Percentiles rank a stretch among this genome's conserved stretches.
These are phyloP conservation scores for Lagenidium sp. DNA, from an alignment of 352 stramenopile species.

Conservation along the genomic window DNA sequence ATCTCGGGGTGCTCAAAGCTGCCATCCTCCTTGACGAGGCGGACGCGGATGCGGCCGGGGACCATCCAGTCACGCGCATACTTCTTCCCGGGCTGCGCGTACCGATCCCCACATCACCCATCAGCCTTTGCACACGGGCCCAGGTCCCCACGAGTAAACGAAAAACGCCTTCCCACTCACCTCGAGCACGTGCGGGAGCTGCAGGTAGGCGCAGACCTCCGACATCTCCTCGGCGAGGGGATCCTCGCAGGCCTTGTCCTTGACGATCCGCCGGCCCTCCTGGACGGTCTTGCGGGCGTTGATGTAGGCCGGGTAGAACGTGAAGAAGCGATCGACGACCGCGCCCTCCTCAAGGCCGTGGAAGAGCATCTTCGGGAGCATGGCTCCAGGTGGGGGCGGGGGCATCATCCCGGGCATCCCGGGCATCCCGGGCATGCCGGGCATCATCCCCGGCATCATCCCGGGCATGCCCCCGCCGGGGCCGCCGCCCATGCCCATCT, in stretches of 20 bases:
- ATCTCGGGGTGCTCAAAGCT: slow-evolving; percentile 59
- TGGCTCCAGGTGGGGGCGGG: slow-evolving; percentile 35
- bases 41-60: slow-evolving; percentile 60
- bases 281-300: slow-evolving; percentile 77
- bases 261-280: slow-evolving; percentile 63
- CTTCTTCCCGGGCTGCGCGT: slow-evolving; percentile 53
- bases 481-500: slow-evolving; percentile 29
- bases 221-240: slow-evolving; percentile 77
- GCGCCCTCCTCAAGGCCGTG: slow-evolving; percentile 49
- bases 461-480: slow-evolving; percentile 20
- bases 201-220: slow-evolving; percentile 75
- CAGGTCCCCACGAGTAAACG: background rate
- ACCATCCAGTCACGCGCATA: slow-evolving; percentile 75
- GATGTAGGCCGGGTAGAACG: slow-evolving; percentile 86
- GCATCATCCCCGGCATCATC: slow-evolving; percentile 50
- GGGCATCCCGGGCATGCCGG: slow-evolving; percentile 28
- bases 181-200: slow-evolving; percentile 76
- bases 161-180: slow-evolving; percentile 9
- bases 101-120: too few species aligned
- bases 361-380: slow-evolving; percentile 61
- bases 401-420: slow-evolving; percentile 33
- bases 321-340: slow-evolving; percentile 48
- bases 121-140: background rate
- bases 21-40: slow-evolving; percentile 51
- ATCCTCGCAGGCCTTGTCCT: slow-evolving; percentile 52